These are phyloP conservation scores for Pelargonium hybrid DNA, from an alignment of 441 rosid species.

Conservation along the genomic window DNA sequence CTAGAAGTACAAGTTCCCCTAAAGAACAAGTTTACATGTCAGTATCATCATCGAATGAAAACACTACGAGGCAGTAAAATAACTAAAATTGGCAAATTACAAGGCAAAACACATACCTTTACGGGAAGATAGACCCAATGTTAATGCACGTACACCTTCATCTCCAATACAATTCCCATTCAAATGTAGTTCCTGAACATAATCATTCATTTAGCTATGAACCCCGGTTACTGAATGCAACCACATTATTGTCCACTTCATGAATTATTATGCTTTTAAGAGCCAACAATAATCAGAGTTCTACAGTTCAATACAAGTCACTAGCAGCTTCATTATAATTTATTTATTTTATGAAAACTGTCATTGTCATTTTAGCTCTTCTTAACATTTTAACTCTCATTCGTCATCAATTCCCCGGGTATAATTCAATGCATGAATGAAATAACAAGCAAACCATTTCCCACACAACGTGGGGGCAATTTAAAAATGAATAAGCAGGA, in stretches of 20 bases:
- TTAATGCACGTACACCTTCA: slow-evolving; percentile 78
- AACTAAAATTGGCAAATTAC: slow-evolving; percentile 5
- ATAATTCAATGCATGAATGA: background rate
- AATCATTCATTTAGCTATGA: slow-evolving; percentile 12
- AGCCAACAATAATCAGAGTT: background rate
- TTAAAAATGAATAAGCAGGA: too few relatives aligned
- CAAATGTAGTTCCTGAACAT: slow-evolving; percentile 74
- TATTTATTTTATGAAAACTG: background rate
- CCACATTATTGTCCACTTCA: background rate
- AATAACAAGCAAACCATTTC: background rate
- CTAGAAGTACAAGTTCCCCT: slow-evolving; percentile 72
- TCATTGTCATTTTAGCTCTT: background rate
- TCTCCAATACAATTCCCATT: slow-evolving; percentile 94
- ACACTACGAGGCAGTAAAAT: too few relatives aligned
- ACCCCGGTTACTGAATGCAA: slow-evolving; percentile 1
- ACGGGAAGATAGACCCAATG: slow-evolving; percentile 70
- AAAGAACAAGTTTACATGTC: slow-evolving; percentile 23
- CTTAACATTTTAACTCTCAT: background rate
- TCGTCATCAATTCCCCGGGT: background rate
- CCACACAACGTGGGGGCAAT: background rate
- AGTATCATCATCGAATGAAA: too few relatives aligned
- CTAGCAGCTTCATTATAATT: background rate
- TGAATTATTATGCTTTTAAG: background rate
- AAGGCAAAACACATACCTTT: slow-evolving; percentile 41
- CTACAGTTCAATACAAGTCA: background rate